A percentile compares a stretch with the other conserved stretches of the same genome.
These are phyloP conservation scores for Zygotorulaspora mrakii DNA, from an alignment of 1,139 yeast genomes.

Conservation along the genomic window DNA sequence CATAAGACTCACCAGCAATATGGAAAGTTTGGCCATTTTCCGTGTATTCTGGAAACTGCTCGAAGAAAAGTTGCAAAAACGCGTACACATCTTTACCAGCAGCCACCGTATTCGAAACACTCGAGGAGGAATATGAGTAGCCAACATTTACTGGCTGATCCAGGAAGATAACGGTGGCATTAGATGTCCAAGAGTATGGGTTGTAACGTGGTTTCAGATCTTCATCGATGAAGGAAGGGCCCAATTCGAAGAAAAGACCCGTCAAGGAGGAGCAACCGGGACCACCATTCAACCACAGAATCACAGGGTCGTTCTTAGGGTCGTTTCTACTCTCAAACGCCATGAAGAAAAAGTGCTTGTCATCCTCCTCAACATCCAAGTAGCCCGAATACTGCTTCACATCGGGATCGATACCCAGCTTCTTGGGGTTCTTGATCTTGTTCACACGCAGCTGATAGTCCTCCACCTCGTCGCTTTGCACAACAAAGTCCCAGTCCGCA, in stretches of 20 bases:
- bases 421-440: slow-evolving; percentile 46
- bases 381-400: slow-evolving; percentile 86
- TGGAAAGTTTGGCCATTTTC: slow-evolving; percentile 62
- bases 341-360: slow-evolving; percentile 83
- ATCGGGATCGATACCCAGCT: slow-evolving; percentile 64
- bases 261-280: slow-evolving; percentile 90
- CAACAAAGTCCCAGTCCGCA: slow-evolving; percentile 54
- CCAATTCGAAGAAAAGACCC: slow-evolving; percentile 88
- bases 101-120: slow-evolving; percentile 70
- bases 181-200: slow-evolving; percentile 82
- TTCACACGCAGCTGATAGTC: slow-evolving; percentile 61
- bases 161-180: slow-evolving; percentile 85
- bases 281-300: slow-evolving; percentile 88
- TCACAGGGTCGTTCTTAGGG: slow-evolving; percentile 78
- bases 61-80: slow-evolving; percentile 82
- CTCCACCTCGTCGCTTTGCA: slow-evolving; percentile 44
- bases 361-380: slow-evolving; percentile 77
- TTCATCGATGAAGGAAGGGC: slow-evolving; percentile 71
- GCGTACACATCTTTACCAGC: slow-evolving; percentile 95
- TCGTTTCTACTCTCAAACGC: slow-evolving; percentile 87
- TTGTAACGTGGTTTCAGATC: slow-evolving; percentile 68
- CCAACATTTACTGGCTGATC: slow-evolving; percentile 97
- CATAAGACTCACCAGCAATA: slow-evolving; percentile 98
- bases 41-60: slow-evolving; percentile 82
- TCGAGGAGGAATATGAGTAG: slow-evolving; percentile 67